Conservation (phyloP, 2,329 filamentous ascomycete species). For the Claviceps arundinis region DNA sequence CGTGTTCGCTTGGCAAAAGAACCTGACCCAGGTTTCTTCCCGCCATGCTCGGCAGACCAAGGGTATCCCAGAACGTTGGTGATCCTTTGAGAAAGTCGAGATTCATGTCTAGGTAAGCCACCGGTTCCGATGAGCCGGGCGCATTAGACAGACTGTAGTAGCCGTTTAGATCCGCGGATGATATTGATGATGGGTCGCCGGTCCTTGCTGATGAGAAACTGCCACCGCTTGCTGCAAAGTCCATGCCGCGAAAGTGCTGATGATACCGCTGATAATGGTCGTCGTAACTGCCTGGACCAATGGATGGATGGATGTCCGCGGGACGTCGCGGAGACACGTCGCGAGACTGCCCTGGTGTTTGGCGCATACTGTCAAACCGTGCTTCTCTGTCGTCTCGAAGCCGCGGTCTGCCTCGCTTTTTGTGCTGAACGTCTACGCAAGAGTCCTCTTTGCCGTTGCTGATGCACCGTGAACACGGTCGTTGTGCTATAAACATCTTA, state of each 20-base stretch:
- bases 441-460: slow-evolving; percentile 69
- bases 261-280: slow-evolving; percentile 28
- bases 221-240: slow-evolving; percentile 37
- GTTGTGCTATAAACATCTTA: slow-evolving; percentile 41
- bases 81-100: slow-evolving; percentile 46
- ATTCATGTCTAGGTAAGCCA: slow-evolving; percentile 45
- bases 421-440: slow-evolving; percentile 75
- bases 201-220: slow-evolving; percentile 28
- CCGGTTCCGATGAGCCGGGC: slow-evolving; percentile 30
- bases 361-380: slow-evolving; percentile 40
- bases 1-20: slow-evolving; percentile 36
- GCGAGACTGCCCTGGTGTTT: slow-evolving; percentile 24
- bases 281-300: slow-evolving; percentile 31
- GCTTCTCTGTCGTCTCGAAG: slow-evolving; percentile 58
- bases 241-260: slow-evolving; percentile 39
- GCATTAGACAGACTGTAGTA: slow-evolving; percentile 12
- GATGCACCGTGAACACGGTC: slow-evolving; percentile 65
- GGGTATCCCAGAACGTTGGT: slow-evolving; percentile 38
- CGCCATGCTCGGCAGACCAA: slow-evolving; percentile 34
- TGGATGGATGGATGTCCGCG: slow-evolving; percentile 35
- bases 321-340: slow-evolving; percentile 36
- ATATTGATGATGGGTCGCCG: slow-evolving; percentile 32
- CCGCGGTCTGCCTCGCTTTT: slow-evolving; percentile 67
- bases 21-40: slow-evolving; percentile 41
- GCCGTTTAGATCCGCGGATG: not conserved